Percentiles rank a stretch among this genome's conserved stretches.
phyloP scores from a whole-genome alignment of 441 rosid species.

The Flueggea neowawraea region DNA sequence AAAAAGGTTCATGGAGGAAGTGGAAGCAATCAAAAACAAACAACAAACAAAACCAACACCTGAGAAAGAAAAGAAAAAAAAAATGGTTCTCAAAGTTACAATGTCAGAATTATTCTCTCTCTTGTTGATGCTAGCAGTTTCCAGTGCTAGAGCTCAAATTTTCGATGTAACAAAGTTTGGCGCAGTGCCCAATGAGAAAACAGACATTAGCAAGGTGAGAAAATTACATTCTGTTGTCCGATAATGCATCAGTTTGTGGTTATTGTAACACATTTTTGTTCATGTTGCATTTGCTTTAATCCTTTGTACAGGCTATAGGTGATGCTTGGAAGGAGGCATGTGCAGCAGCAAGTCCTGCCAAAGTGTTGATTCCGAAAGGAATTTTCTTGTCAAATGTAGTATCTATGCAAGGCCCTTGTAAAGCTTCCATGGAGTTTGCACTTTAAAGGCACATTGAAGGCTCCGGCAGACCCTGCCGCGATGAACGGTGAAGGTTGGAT shows the following conservation, averaged over 20 bases:
- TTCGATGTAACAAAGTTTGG: background rate
- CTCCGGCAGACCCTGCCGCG: constrained; percentile 30
- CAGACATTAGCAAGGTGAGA: background rate
- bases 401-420: constrained; percentile 33
- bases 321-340: constrained; percentile 53
- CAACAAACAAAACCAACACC: background rate
- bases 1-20: background rate
- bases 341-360: constrained; percentile 16
- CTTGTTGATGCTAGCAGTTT: background rate
- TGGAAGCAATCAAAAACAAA: background rate
- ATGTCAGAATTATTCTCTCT: background rate
- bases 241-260: too few relatives aligned
- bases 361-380: constrained; percentile 33
- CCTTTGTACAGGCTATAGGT: constrained; percentile 17
- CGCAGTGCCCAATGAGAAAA: background rate
- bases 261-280: background rate
- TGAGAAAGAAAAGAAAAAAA: background rate
- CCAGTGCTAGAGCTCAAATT: background rate
- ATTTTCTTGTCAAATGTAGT: constrained; percentile 22
- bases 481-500: constrained; percentile 36
- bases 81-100: background rate
- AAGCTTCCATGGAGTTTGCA: constrained; percentile 22
- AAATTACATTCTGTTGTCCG: too few relatives aligned
- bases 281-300: background rate
- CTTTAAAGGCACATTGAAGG: constrained; percentile 32